Percentiles rank a stretch among this genome's conserved stretches.
Evolutionary conservation across 768 basidiomycete genomes (phyloP).

Genomic region (Rhizopogon rudus): DNA sequence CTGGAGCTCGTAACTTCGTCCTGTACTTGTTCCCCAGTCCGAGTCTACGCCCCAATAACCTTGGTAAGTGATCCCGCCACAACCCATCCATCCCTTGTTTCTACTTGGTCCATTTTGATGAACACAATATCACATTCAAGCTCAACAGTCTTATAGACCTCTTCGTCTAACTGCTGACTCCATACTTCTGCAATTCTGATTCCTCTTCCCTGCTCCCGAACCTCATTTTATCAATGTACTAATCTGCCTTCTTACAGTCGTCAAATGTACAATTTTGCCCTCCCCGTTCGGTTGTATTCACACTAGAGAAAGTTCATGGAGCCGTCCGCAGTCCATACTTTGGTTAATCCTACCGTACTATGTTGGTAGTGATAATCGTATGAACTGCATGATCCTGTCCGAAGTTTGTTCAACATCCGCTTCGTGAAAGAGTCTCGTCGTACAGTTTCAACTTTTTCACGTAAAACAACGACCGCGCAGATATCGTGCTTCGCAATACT

Average conservation of each 20-base stretch:
- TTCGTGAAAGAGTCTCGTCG: too few relatives aligned
- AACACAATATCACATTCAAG: conserved; percentile 39
- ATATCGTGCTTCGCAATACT: too few relatives aligned
- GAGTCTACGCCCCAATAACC: too few relatives aligned
- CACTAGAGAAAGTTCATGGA: too few relatives aligned
- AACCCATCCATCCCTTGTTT: not conserved
- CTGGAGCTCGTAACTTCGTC: not conserved
- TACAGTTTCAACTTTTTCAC: too few relatives aligned
- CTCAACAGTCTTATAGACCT: conserved; percentile 44
- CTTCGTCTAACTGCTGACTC: conserved; percentile 35
- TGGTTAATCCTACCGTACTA: too few relatives aligned
- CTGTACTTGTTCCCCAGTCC: not conserved
- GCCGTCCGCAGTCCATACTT: too few relatives aligned
- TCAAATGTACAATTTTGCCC: not conserved
- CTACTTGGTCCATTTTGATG: conserved; percentile 25
- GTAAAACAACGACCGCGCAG: too few relatives aligned
- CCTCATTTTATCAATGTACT: not conserved
- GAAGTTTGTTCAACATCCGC: too few relatives aligned
- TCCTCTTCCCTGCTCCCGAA: not conserved
- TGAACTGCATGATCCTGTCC: too few relatives aligned
- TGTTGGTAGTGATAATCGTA: too few relatives aligned
- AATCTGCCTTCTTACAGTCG: not conserved
- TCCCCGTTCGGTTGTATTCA: not conserved
- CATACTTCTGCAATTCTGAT: conserved; percentile 43
- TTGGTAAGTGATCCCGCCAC: not conserved